These are phyloP conservation scores for Solanum piurae DNA, from an alignment of 257 asterid species.

Conservation along the genomic window DNA sequence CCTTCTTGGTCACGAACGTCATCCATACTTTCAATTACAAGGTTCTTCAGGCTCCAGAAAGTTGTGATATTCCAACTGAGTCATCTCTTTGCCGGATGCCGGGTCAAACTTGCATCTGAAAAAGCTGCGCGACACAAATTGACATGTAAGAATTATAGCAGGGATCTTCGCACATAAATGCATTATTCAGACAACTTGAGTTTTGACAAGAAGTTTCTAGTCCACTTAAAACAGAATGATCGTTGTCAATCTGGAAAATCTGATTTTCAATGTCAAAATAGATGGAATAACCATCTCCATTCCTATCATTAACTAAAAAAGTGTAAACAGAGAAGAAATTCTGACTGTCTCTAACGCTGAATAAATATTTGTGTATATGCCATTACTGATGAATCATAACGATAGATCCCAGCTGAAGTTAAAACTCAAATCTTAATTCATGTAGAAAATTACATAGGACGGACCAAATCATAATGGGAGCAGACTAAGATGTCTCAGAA, in stretches of 20 bases:
- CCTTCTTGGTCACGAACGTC: not conserved
- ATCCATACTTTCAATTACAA: not conserved
- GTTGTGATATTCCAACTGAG: slow-evolving; percentile 65
- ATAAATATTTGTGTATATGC: not conserved
- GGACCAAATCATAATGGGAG: not conserved
- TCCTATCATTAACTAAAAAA: not conserved
- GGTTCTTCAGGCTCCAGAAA: slow-evolving; percentile 55
- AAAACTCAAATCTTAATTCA: not conserved
- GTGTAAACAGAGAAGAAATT: not conserved
- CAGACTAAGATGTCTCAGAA: not conserved
- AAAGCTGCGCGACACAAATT: slow-evolving; percentile 27
- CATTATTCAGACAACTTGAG: not conserved
- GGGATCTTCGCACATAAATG: not conserved
- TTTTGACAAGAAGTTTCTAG: not conserved
- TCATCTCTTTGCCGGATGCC: slow-evolving; percentile 64
- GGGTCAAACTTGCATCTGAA: slow-evolving; percentile 70
- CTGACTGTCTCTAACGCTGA: not conserved
- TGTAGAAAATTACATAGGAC: not conserved
- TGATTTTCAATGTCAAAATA: not conserved
- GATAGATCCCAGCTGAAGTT: not conserved
- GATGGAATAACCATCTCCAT: not conserved
- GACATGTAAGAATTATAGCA: not conserved
- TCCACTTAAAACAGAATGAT: not conserved
- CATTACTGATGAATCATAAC: not conserved
- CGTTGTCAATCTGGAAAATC: not conserved